Conservation (phyloP, 306 rosid species). For the Ceratonia siliqua region DNA sequence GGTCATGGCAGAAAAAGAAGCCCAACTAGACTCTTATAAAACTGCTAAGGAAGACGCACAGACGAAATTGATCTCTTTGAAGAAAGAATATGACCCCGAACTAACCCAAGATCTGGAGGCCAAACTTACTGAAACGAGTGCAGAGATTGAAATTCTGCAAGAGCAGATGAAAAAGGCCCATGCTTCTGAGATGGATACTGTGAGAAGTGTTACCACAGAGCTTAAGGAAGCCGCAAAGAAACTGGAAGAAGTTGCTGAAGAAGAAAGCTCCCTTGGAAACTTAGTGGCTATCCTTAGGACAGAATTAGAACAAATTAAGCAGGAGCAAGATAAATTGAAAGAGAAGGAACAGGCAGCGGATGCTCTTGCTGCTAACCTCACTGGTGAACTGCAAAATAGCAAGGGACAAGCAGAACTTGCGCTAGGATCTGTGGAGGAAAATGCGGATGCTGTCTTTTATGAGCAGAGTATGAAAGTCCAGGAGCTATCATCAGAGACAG, state of each 20-base stretch:
- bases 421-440: background rate
- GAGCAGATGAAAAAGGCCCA: slow-evolving; percentile 66
- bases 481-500: slow-evolving; percentile 49
- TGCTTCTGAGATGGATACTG: slow-evolving; percentile 63
- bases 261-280: slow-evolving; percentile 59
- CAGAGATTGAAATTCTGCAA: slow-evolving; percentile 61
- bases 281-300: slow-evolving; percentile 47
- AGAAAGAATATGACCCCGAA: slow-evolving; percentile 55
- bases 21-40: slow-evolving; percentile 30
- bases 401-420: slow-evolving; percentile 33
- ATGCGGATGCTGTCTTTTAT: background rate
- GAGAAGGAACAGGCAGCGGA: slow-evolving; percentile 46
- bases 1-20: slow-evolving; percentile 49
- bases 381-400: slow-evolving; percentile 29
- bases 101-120: slow-evolving; percentile 40
- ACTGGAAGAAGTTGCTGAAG: slow-evolving; percentile 58
- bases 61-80: slow-evolving; percentile 48
- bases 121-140: slow-evolving; percentile 52
- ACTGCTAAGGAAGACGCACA: slow-evolving; percentile 51
- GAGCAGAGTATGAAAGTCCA: slow-evolving; percentile 39
- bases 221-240: slow-evolving; percentile 66
- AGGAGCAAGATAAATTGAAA: slow-evolving; percentile 43
- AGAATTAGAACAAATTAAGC: slow-evolving; percentile 62
- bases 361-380: slow-evolving; percentile 38
- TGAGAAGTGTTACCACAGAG: slow-evolving; percentile 51